Percentiles rank a stretch among this genome's conserved stretches.
Conservation (phyloP, 306 rosid genomes). For the Erythrophleum fordii region DNA sequence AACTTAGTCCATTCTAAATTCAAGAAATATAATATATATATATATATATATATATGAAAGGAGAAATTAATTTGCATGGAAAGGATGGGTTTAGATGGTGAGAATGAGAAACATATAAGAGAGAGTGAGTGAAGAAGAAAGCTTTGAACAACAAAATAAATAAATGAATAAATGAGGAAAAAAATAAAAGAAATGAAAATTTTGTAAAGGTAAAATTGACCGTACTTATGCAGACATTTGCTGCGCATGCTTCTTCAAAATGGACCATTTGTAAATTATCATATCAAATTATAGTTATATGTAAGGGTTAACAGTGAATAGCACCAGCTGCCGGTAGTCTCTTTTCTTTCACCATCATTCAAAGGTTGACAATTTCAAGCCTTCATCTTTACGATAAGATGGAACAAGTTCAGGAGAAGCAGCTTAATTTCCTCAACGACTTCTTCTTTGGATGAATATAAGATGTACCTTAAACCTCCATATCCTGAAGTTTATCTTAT, state of each 20-base stretch:
- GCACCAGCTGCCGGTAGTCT: background rate
- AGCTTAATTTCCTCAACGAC: background rate
- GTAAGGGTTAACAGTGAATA: no score
- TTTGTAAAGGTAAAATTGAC: no score
- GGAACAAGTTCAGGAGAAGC: background rate
- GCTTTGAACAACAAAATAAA: background rate
- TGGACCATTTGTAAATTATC: no score
- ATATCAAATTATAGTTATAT: no score
- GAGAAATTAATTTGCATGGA: conserved; percentile 37
- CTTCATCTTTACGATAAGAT: no score
- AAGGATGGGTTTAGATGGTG: conserved; percentile 14
- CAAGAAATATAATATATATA: no score
- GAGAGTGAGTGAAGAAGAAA: background rate
- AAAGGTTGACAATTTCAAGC: background rate
- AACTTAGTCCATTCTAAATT: background rate
- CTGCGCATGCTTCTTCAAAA: no score
- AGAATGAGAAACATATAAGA: background rate
- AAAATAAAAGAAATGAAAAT: no score
- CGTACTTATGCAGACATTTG: no score
- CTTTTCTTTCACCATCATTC: background rate
- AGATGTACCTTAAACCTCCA: background rate
- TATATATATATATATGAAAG: background rate
- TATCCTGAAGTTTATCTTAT: no score
- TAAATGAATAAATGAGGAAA: no score
- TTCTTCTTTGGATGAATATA: background rate